Conservation (phyloP, 371 early-diverging fungal genomes). For the Mitosporidium daphniae region DNA sequence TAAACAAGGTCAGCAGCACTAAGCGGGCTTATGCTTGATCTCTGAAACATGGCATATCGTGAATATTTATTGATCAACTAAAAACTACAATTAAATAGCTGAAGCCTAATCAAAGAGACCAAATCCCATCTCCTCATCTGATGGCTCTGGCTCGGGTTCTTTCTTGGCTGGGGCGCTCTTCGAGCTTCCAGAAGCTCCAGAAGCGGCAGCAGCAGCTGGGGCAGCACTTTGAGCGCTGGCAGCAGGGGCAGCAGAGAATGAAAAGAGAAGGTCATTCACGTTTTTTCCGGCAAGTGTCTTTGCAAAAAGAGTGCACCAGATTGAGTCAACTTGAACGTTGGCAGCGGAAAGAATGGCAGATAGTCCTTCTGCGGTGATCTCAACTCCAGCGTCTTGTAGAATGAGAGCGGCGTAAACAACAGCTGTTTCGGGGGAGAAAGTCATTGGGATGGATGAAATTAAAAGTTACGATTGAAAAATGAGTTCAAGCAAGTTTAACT, state of each 20-base stretch:
- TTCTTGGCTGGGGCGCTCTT: background rate
- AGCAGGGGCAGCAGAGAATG: conserved; percentile 23
- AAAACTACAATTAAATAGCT: too few relatives aligned
- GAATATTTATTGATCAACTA: too few relatives aligned
- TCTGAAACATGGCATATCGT: too few relatives aligned
- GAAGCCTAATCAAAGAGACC: too few relatives aligned
- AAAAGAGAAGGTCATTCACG: conserved; percentile 45
- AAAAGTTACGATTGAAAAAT: too few relatives aligned
- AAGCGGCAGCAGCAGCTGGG: conserved; percentile 4
- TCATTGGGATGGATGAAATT: too few relatives aligned
- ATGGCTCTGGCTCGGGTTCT: background rate
- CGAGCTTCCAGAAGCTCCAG: background rate
- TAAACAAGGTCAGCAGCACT: too few relatives aligned
- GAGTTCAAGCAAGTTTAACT: too few relatives aligned
- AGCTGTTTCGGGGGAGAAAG: too few relatives aligned
- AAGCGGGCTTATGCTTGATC: too few relatives aligned
- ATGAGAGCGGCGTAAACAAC: conserved; percentile 91
- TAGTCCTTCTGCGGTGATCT: conserved; percentile 41
- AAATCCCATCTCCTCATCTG: conserved; percentile 1
- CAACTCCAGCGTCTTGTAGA: conserved; percentile 75
- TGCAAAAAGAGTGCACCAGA: conserved; percentile 76
- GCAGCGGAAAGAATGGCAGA: conserved; percentile 21
- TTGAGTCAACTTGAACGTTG: conserved; percentile 54
- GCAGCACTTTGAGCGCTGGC: conserved; percentile 4
- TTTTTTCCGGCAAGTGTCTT: conserved; percentile 82